A percentile compares a stretch with the other conserved stretches of the same genome.
Evolutionary conservation across 139 green algal genomes (phyloP).

Genomic region (Chara braunii): DNA sequence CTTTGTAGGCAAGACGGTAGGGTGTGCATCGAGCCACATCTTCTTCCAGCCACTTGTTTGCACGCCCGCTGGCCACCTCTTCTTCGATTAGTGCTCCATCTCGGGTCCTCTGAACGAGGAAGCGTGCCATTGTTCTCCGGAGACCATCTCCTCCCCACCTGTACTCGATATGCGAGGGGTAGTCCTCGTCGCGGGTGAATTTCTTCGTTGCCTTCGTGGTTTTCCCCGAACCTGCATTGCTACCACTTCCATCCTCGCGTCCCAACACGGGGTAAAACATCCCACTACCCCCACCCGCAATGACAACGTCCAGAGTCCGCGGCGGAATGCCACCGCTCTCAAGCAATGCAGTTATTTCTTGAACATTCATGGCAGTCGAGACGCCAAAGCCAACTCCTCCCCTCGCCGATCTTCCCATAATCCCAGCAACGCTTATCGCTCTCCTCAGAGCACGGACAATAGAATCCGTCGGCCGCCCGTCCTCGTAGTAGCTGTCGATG

Average conservation of each 20-base stretch:
- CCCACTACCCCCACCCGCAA: conserved; percentile 49
- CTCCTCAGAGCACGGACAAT: neutral
- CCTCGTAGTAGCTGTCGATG: conserved; percentile 19
- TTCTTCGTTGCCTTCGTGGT: no score
- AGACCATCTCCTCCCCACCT: conserved; percentile 51
- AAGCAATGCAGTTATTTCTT: conserved; percentile 21
- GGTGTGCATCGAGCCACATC: no score
- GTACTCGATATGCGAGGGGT: conserved; percentile 48
- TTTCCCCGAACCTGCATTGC: no score
- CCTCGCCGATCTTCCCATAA: neutral
- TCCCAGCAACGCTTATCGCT: neutral
- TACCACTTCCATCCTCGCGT: no score
- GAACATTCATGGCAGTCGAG: conserved; percentile 13
- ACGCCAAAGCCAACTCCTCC: neutral
- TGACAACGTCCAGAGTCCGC: conserved; percentile 46
- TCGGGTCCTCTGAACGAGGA: no score
- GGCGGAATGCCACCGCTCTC: conserved; percentile 15
- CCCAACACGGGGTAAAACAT: conserved; percentile 38
- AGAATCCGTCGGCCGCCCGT: conserved; percentile 11
- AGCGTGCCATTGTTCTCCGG: conserved; percentile 11
- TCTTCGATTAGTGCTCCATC: no score
- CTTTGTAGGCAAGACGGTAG: no score
- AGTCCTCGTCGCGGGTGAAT: conserved; percentile 49
- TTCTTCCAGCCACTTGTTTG: no score
- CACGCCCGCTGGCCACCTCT: no score